phyloP scores from a whole-genome alignment of 108 stramenopile genomes.

The Fragilaria crotonensis region DNA sequence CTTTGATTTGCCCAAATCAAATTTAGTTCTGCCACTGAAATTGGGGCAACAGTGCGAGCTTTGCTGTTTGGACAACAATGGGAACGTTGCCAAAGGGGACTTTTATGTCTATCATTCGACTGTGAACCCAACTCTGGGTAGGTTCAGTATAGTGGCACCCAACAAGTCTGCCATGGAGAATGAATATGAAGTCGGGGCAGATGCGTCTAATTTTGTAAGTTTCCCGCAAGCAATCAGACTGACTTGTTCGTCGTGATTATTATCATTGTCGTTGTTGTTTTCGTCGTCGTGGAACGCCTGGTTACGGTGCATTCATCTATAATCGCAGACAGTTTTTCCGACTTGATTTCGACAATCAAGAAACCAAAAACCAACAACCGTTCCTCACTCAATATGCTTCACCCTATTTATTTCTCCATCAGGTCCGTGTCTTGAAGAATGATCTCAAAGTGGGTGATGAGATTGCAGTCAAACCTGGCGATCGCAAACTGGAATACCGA shows the following conservation, averaged over 20 bases:
- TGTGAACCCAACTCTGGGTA: conserved; percentile 10
- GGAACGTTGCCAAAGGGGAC: conserved; percentile 45
- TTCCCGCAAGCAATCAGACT: neutral
- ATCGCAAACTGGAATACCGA: conserved; percentile 33
- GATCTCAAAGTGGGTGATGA: conserved; percentile 63
- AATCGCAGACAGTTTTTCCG: too few relatives aligned
- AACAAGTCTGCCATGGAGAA: conserved; percentile 24
- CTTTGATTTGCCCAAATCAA: conserved; percentile 42
- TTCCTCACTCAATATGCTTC: too few relatives aligned
- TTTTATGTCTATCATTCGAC: conserved; percentile 38
- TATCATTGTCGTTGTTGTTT: too few relatives aligned
- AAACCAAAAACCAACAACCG: too few relatives aligned
- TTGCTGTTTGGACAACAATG: conserved; percentile 47
- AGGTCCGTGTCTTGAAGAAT: conserved; percentile 39
- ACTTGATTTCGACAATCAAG: too few relatives aligned
- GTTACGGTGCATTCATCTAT: too few relatives aligned
- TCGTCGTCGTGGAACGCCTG: too few relatives aligned
- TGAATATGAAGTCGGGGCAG: conserved; percentile 28
- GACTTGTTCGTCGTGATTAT: too few relatives aligned
- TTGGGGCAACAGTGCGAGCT: conserved; percentile 57
- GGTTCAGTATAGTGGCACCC: conserved; percentile 33
- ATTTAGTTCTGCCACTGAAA: conserved; percentile 37
- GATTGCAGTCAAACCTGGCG: conserved; percentile 59
- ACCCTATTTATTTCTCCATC: too few relatives aligned
- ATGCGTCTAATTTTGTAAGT: conserved; percentile 52